Evolutionary conservation across 1,284 basidiomycete genomes (phyloP).

Genomic region (Trichosporon sp.): DNA sequence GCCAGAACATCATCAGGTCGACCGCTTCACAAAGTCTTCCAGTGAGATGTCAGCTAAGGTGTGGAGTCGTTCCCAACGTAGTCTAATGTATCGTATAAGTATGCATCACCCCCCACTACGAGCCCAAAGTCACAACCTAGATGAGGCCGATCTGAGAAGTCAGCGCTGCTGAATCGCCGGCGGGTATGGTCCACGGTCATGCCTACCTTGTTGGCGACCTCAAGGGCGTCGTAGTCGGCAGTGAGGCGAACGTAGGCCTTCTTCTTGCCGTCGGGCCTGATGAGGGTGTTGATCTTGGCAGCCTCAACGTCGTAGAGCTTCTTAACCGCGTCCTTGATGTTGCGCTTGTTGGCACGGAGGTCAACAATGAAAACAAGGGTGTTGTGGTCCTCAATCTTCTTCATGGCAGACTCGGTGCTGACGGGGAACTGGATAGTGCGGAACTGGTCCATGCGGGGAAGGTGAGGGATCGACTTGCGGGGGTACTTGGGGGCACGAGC

Average conservation of each 20-base stretch:
- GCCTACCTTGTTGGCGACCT: conserved; percentile 96
- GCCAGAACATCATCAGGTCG: too few species aligned
- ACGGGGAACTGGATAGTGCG: conserved; percentile 81
- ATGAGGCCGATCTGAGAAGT: conserved; percentile 57
- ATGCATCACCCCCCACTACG: conserved; percentile 35
- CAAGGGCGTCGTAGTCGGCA: conserved; percentile 93
- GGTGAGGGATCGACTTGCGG: conserved; percentile 89
- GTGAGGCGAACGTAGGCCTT: conserved; percentile 98
- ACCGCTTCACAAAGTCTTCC: too few species aligned
- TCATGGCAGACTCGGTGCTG: conserved; percentile 64
- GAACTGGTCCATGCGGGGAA: conserved; percentile 96
- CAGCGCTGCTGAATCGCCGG: not conserved
- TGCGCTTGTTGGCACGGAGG: conserved; percentile 93
- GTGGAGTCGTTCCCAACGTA: not conserved
- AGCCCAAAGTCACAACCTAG: conserved; percentile 39
- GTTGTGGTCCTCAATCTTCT: conserved; percentile 99
- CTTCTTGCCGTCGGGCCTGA: conserved; percentile 99
- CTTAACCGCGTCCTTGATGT: conserved; percentile 99
- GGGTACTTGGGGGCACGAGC: conserved; percentile 87
- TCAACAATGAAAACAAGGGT: conserved; percentile 98
- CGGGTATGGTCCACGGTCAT: too few species aligned
- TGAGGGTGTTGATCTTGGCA: conserved; percentile 95
- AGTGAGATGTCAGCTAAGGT: too few species aligned
- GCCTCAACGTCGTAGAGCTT: conserved; percentile 98
- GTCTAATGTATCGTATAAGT: conserved; percentile 27